These are phyloP conservation scores for cucumber (Cucumis sativus) DNA, from an alignment of 306 rosid genomes.

Conservation along the genomic window DNA sequence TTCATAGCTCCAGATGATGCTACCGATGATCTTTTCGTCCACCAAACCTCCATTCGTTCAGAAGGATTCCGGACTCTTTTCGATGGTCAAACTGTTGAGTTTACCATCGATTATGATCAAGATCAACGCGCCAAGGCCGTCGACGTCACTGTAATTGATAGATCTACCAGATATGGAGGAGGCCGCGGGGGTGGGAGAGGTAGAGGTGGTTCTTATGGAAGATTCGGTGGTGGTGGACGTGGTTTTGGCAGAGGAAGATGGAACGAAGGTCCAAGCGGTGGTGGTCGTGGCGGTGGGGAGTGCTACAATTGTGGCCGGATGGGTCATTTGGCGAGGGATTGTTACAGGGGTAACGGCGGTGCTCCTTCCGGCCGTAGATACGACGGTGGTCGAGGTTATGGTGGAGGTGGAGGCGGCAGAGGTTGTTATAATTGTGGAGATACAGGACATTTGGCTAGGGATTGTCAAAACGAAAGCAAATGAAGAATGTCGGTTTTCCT, in stretches of 20 bases:
- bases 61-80: conserved; percentile 54
- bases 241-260: conserved; percentile 8
- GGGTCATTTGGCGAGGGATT: conserved; percentile 57
- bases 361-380: conserved; percentile 15
- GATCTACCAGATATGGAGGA: conserved; percentile 25
- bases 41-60: conserved; percentile 66
- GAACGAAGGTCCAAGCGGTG: conserved; percentile 13
- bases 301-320: conserved; percentile 60
- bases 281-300: conserved; percentile 23
- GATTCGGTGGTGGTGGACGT: conserved; percentile 17
- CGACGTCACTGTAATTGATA: conserved; percentile 29
- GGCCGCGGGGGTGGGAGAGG: conserved; percentile 23
- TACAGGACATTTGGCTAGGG: conserved; percentile 81
- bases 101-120: conserved; percentile 30
- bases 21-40: conserved; percentile 64
- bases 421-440: conserved; percentile 62
- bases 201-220: conserved; percentile 15
- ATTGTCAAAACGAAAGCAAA: conserved; percentile 32
- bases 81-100: conserved; percentile 56
- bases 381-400: conserved; percentile 16
- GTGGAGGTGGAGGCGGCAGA: conserved; percentile 12
- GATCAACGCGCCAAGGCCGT: conserved; percentile 60
- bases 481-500: conserved; percentile 13
- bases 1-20: conserved; percentile 60
- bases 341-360: conserved; percentile 25